Conservation (phyloP, 495 filamentous ascomycete genomes). For the Glarea lozoyensis region DNA sequence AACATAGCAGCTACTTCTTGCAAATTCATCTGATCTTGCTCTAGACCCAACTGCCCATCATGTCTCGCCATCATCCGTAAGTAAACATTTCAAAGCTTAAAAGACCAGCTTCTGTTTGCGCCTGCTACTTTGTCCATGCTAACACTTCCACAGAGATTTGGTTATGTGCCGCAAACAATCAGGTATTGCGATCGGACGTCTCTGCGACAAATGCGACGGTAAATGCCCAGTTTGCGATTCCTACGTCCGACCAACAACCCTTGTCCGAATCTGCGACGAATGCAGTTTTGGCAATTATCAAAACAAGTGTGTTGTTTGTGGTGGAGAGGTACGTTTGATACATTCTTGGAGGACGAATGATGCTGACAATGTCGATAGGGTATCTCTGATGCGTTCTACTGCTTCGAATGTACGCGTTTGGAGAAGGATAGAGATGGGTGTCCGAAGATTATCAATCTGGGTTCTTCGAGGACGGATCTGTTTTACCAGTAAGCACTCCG, state of each 20-base stretch:
- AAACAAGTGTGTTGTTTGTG: conserved; percentile 99
- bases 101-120: conserved; percentile 3
- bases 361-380: conserved; percentile 35
- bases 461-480: conserved; percentile 89
- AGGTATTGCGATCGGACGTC: conserved; percentile 94
- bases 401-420: conserved; percentile 94
- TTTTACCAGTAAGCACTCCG: conserved; percentile 58
- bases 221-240: conserved; percentile 99
- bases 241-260: conserved; percentile 95
- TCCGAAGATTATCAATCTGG: conserved; percentile 98
- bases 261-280: conserved; percentile 97
- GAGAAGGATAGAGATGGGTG: conserved; percentile 98
- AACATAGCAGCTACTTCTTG: neutral
- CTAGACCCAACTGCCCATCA: conserved; percentile 24
- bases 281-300: conserved; percentile 99
- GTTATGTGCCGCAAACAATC: conserved; percentile 99
- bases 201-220: conserved; percentile 99
- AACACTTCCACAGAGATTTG: conserved; percentile 61
- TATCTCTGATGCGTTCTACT: conserved; percentile 99
- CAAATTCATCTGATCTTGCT: too few species aligned
- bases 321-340: conserved; percentile 55
- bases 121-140: conserved; percentile 13
- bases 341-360: neutral
- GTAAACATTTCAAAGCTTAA: too few species aligned
- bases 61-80: conserved; percentile 77